Evolutionary conservation across 495 filamentous ascomycete genomes (phyloP).

Genomic region (Penicillium samsonianum): DNA sequence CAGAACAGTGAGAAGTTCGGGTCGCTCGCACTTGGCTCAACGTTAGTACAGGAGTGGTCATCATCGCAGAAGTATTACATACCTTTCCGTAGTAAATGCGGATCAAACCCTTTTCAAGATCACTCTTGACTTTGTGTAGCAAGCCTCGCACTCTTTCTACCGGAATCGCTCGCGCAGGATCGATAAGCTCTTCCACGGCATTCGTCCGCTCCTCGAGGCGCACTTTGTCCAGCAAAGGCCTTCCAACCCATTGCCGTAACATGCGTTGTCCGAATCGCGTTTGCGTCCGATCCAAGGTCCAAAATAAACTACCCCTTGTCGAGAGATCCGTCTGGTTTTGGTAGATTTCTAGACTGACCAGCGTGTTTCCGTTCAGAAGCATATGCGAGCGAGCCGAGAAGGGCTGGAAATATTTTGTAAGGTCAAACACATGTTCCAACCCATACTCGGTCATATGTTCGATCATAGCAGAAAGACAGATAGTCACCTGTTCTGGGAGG

Average conservation of each 20-base stretch:
- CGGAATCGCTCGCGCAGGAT: constrained; percentile 59
- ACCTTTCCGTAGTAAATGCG: constrained; percentile 94
- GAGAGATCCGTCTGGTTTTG: constrained; percentile 89
- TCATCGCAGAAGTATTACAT: background rate
- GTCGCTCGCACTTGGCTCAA: constrained; percentile 67
- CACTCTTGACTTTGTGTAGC: constrained; percentile 69
- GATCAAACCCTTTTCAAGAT: constrained; percentile 90
- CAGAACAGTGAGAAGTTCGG: constrained; percentile 81
- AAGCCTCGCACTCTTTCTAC: constrained; percentile 73
- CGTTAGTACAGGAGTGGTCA: constrained; percentile 24
- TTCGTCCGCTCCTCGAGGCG: constrained; percentile 79
- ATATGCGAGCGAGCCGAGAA: constrained; percentile 95
- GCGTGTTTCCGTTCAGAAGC: constrained; percentile 92
- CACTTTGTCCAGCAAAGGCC: constrained; percentile 78
- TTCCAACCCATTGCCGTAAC: constrained; percentile 92
- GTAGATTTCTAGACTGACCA: constrained; percentile 94
- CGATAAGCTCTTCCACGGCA: constrained; percentile 87
- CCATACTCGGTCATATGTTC: constrained; percentile 91
- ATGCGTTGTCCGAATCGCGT: constrained; percentile 88
- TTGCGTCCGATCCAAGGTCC: constrained; percentile 89
- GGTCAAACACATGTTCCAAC: constrained; percentile 91
- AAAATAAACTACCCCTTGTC: constrained; percentile 88
- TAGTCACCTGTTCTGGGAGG: constrained; percentile 80
- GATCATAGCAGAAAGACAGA: constrained; percentile 97
- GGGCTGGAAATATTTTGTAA: constrained; percentile 97